Percentiles rank a stretch among this genome's conserved stretches.
Conservation (phyloP, 176 grass and related monocot genomes). For the Poa pratensis region DNA sequence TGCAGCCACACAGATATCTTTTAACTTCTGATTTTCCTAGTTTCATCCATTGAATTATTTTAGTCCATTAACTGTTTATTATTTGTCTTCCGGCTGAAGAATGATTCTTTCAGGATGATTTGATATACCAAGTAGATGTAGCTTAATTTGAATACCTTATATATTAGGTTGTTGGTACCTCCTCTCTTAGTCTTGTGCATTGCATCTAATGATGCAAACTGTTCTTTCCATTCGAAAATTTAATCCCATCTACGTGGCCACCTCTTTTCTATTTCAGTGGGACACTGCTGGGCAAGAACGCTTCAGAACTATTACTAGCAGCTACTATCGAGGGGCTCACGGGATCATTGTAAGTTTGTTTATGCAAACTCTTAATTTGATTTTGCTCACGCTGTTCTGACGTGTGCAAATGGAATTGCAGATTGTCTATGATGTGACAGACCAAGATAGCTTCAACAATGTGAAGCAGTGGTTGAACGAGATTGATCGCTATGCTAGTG, state of each 20-base stretch:
- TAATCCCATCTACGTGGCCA: not conserved
- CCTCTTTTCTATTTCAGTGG: constrained; percentile 57
- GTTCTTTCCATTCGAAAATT: not conserved
- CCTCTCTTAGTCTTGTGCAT: not conserved
- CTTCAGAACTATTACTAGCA: constrained; percentile 92
- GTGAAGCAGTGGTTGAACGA: constrained; percentile 95
- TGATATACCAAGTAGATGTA: not conserved
- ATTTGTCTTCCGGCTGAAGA: not conserved
- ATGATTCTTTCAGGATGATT: not conserved
- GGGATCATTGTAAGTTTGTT: constrained; percentile 78
- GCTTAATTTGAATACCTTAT: not conserved
- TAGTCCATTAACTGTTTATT: not conserved
- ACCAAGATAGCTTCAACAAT: constrained; percentile 96
- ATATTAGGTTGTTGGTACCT: not conserved
- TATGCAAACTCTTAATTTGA: not conserved
- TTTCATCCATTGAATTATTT: constrained; percentile 7
- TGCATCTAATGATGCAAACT: not conserved
- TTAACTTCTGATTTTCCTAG: not conserved
- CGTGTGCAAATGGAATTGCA: constrained; percentile 35
- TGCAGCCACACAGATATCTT: not conserved
- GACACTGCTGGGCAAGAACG: constrained; percentile 97
- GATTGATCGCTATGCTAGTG: constrained; percentile 91
- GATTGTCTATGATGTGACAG: constrained; percentile 97
- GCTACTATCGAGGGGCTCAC: constrained; percentile 91
- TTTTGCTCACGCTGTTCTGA: not conserved